Conservation (phyloP, 139 green algal genomes). For the Volvox africanus region DNA sequence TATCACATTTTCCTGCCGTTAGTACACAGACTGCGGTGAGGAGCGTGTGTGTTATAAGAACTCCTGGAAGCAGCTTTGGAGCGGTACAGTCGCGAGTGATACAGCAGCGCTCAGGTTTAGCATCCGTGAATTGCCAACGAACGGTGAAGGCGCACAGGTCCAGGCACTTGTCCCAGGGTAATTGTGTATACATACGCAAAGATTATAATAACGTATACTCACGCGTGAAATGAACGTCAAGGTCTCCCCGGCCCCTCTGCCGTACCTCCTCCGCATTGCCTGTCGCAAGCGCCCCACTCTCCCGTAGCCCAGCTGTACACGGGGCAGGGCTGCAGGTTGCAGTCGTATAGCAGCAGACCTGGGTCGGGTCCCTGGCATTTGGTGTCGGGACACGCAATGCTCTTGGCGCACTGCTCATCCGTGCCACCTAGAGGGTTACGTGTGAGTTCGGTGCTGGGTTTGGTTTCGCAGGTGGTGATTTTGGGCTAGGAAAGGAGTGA, state of each 20-base stretch:
- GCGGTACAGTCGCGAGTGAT: not conserved
- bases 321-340: slow-evolving; percentile 36
- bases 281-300: not conserved
- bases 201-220: too few species aligned
- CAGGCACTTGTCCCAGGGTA: not conserved
- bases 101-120: not conserved
- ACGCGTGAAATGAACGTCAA: not conserved
- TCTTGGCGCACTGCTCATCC: not conserved
- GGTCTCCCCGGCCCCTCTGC: too few species aligned
- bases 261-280: slow-evolving; percentile 1
- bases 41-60: not conserved
- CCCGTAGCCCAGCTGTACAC: slow-evolving; percentile 3
- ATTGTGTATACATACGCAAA: too few species aligned
- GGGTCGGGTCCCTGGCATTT: slow-evolving; percentile 12
- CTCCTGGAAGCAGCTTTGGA: not conserved
- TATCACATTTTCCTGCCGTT: too few species aligned
- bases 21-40: too few species aligned
- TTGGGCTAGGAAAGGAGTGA: too few species aligned
- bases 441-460: too few species aligned
- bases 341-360: not conserved
- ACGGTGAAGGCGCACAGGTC: not conserved
- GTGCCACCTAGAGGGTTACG: not conserved
- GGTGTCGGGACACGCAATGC: not conserved
- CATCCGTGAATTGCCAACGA: not conserved
- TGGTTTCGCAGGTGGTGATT: too few species aligned